phyloP scores from a whole-genome alignment of 306 rosid species.

The Arachis hypogaea region DNA sequence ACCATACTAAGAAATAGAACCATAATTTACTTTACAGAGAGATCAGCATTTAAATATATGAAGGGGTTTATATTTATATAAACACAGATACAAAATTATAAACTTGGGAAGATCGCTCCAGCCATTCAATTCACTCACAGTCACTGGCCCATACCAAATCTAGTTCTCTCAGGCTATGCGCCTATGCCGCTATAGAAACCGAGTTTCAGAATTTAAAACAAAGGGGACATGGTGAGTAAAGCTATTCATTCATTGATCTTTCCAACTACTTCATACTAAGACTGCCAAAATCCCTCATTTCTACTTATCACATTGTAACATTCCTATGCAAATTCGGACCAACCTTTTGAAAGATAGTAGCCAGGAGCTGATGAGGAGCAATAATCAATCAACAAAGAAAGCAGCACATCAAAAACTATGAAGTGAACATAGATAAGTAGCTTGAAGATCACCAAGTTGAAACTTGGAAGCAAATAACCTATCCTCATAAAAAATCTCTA shows the following conservation, averaged over 20 bases:
- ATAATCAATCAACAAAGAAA: conserved; percentile 9
- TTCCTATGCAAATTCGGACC: not conserved
- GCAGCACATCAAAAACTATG: conserved; percentile 29
- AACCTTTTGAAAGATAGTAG: not conserved
- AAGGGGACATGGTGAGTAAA: not conserved
- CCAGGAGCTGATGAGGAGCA: not conserved
- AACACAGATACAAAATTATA: too few species aligned
- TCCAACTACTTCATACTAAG: conserved; percentile 1
- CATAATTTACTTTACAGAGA: not conserved
- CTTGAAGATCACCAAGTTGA: not conserved
- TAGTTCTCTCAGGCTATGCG: conserved; percentile 3
- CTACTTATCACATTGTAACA: conserved; percentile 9
- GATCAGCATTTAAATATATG: not conserved
- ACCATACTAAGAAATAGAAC: too few species aligned
- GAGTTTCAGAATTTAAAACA: conserved; percentile 15
- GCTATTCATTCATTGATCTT: not conserved
- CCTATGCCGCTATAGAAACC: not conserved
- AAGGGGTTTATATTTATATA: not conserved
- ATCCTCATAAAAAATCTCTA: not conserved
- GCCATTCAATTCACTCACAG: too few species aligned
- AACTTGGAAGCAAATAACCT: conserved; percentile 6
- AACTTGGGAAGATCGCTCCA: too few species aligned
- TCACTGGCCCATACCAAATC: not conserved
- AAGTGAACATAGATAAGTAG: not conserved
- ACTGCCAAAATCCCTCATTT: conserved; percentile 23